Percentiles rank a stretch among this genome's conserved stretches.
Evolutionary conservation across 345 rosid species (phyloP).

Genomic region (Gossypium ekmanianum): DNA sequence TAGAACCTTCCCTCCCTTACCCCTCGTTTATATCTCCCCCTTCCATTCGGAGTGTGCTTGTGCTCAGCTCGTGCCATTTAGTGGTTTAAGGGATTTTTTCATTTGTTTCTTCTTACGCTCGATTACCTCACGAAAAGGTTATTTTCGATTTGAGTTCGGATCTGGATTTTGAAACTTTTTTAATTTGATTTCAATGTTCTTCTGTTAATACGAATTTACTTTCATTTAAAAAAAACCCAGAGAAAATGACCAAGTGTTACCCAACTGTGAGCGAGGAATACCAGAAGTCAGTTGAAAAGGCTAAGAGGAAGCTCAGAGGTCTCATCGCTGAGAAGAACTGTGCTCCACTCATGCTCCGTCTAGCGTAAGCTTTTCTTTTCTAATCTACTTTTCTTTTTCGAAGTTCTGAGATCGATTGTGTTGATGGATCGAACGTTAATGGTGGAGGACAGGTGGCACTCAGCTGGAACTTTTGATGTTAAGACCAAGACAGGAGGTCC

Average conservation of each 20-base stretch:
- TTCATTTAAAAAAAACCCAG: conserved; percentile 8
- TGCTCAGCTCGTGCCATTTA: conserved; percentile 46
- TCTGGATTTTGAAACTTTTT: background rate
- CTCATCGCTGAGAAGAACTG: conserved; percentile 85
- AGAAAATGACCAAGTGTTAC: conserved; percentile 71
- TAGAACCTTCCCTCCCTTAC: conserved; percentile 43
- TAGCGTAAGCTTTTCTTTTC: conserved; percentile 52
- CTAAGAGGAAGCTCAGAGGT: conserved; percentile 81
- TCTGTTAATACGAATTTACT: background rate
- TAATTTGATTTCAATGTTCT: background rate
- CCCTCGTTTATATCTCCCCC: conserved; percentile 20
- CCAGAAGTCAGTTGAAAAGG: conserved; percentile 69
- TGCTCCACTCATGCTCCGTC: conserved; percentile 91
- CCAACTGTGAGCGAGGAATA: conserved; percentile 83
- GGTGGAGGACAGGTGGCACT: conserved; percentile 71
- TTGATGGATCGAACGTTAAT: conserved; percentile 1
- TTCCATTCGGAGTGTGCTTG: conserved; percentile 24
- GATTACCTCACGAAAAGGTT: conserved; percentile 4
- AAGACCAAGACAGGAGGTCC: conserved; percentile 88
- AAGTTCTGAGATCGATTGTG: background rate
- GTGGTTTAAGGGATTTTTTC: background rate
- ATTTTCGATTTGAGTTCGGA: background rate
- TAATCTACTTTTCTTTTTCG: background rate
- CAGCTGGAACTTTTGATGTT: conserved; percentile 89
- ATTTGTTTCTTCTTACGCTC: background rate